Evolutionary conservation across 371 early-diverging fungal genomes (phyloP).

Genomic region (Mortierella sp.): DNA sequence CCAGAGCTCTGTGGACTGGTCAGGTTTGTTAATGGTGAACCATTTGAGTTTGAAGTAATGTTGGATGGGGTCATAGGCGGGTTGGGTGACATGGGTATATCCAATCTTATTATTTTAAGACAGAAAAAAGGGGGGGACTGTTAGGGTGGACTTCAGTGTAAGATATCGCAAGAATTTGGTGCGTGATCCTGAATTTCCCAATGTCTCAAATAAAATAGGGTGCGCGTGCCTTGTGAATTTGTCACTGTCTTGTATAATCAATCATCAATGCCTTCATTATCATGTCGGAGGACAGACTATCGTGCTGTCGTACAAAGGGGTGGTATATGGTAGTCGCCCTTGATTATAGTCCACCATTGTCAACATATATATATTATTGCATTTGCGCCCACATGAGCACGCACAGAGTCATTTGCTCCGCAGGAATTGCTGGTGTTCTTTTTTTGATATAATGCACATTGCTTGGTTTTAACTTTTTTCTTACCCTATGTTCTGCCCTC

Average conservation of each 20-base stretch:
- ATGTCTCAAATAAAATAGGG: background rate
- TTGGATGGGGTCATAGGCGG: constrained; percentile 42
- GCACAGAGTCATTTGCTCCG: background rate
- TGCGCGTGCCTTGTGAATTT: constrained; percentile 4
- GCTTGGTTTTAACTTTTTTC: background rate
- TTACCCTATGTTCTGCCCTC: constrained; percentile 44
- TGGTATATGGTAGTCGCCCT: background rate
- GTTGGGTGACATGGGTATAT: constrained; percentile 53
- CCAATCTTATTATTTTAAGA: constrained; percentile 23
- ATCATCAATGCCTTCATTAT: constrained; percentile 9
- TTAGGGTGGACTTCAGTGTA: constrained; percentile 2
- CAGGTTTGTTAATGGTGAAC: constrained; percentile 36
- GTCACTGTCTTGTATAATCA: constrained; percentile 1
- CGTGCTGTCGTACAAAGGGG: constrained; percentile 13
- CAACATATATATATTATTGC: no score
- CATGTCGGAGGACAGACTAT: constrained; percentile 12
- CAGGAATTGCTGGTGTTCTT: background rate
- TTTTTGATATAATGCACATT: background rate
- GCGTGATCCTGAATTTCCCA: background rate
- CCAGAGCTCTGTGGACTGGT: constrained; percentile 43
- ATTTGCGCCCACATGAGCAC: constrained; percentile 16
- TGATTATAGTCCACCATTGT: background rate
- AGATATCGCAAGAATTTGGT: background rate
- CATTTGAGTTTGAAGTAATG: constrained; percentile 39
- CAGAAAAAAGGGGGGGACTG: background rate